These are phyloP conservation scores for Neonothopanus nambi DNA, from an alignment of 1,284 basidiomycete species.

Conservation along the genomic window DNA sequence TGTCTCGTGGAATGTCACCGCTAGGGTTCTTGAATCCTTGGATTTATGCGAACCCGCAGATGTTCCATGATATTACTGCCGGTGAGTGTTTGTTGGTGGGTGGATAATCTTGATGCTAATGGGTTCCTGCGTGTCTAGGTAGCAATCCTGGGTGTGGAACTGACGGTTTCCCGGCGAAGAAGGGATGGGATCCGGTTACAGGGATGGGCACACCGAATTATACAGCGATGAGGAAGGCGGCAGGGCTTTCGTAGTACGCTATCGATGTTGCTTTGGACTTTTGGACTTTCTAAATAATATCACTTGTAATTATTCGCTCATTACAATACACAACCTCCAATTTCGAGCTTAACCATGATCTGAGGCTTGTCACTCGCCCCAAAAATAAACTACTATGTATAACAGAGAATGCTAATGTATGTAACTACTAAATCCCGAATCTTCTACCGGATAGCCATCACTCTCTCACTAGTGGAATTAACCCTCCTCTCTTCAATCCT, in stretches of 20 bases:
- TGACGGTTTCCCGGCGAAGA: constrained; percentile 7
- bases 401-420: background rate
- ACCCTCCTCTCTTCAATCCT: constrained; percentile 24
- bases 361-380: no score
- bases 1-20: constrained; percentile 43
- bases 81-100: constrained; percentile 13
- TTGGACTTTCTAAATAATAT: no score
- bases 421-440: background rate
- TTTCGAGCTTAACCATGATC: no score
- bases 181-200: constrained; percentile 2
- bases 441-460: constrained; percentile 16
- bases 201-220: constrained; percentile 1
- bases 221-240: background rate
- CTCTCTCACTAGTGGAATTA: constrained; percentile 16
- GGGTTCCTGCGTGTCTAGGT: background rate
- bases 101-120: background rate
- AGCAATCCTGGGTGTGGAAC: constrained; percentile 21
- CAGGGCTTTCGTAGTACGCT: background rate
- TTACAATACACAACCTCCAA: no score
- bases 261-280: no score
- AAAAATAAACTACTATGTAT: no score
- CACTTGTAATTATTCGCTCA: no score
- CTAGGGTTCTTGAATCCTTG: constrained; percentile 37
- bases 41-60: constrained; percentile 10
- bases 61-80: constrained; percentile 14